Evolutionary conservation across 768 basidiomycete genomes (phyloP).

Genomic region (Suillus americanus): DNA sequence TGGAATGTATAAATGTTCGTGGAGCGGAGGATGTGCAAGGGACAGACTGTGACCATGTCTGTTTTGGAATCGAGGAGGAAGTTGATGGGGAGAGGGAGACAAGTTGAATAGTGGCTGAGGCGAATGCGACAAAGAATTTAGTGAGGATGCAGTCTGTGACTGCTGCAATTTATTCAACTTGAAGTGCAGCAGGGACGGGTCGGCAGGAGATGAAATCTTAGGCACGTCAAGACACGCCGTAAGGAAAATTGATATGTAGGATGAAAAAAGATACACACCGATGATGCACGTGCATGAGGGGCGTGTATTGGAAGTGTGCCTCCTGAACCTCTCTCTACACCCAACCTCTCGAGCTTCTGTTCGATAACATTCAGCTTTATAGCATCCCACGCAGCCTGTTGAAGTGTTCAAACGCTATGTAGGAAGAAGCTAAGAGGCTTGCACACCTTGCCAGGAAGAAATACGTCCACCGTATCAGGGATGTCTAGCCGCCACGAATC

Average conservation of each 20-base stretch:
- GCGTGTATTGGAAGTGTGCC: conserved; percentile 61
- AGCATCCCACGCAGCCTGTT: conserved; percentile 70
- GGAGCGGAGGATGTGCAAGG: conserved; percentile 52
- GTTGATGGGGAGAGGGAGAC: conserved; percentile 49
- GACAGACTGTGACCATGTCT: conserved; percentile 77
- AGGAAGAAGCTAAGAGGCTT: conserved; percentile 11
- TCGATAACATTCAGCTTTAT: conserved; percentile 74
- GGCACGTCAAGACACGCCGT: conserved; percentile 6
- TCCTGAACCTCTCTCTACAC: conserved; percentile 64
- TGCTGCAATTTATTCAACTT: conserved; percentile 85
- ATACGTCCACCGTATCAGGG: conserved; percentile 76
- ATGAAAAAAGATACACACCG: conserved; percentile 50
- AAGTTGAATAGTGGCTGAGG: conserved; percentile 61
- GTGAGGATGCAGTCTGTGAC: conserved; percentile 52
- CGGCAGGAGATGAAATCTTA: conserved; percentile 89
- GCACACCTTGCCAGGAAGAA: conserved; percentile 76
- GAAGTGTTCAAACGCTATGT: conserved; percentile 11
- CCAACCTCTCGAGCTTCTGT: conserved; percentile 76
- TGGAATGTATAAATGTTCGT: conserved; percentile 35
- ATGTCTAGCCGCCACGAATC: conserved; percentile 57
- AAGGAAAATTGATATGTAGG: conserved; percentile 17
- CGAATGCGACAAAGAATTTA: conserved; percentile 59
- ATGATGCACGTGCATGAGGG: conserved; percentile 81
- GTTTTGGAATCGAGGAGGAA: conserved; percentile 43
- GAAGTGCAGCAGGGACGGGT: conserved; percentile 77